A percentile compares a stretch with the other conserved stretches of the same genome.
phyloP scores from a whole-genome alignment of 768 basidiomycete genomes.

The Pulveroboletus sp. region DNA sequence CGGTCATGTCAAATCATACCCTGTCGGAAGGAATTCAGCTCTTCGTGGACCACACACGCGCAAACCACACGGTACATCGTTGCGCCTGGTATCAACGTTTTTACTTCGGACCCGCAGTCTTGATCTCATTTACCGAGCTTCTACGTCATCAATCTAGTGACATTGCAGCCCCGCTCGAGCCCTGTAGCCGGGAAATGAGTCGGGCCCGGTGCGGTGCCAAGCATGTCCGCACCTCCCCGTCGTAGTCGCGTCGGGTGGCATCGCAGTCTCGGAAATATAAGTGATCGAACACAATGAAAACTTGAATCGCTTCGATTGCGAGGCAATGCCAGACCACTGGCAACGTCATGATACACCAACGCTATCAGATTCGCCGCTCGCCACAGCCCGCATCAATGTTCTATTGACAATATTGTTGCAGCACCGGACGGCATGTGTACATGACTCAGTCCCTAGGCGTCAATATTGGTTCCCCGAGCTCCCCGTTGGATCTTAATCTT shows the following conservation, averaged over 20 bases:
- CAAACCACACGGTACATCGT: constrained; percentile 13
- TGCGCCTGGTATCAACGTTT: constrained; percentile 9
- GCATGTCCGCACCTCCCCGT: constrained; percentile 7
- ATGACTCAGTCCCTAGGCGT: neutral
- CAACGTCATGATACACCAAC: neutral
- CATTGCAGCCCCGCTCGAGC: neutral
- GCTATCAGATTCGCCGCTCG: neutral
- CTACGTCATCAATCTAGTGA: neutral
- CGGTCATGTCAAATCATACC: neutral
- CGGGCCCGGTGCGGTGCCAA: constrained; percentile 11
- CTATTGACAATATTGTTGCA: neutral
- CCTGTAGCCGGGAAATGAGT: constrained; percentile 14
- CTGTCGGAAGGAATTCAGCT: neutral
- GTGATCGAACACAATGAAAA: constrained; percentile 1
- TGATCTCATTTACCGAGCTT: constrained; percentile 1
- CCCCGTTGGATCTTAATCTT: neutral
- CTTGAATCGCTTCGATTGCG: neutral
- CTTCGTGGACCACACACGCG: constrained; percentile 18
- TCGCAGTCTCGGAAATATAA: constrained; percentile 3
- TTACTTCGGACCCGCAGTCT: constrained; percentile 19
- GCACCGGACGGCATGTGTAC: neutral
- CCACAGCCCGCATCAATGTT: neutral
- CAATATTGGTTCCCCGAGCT: neutral
- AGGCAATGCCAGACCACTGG: constrained; percentile 7
- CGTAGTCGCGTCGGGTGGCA: constrained; percentile 5